Conservation (phyloP, 2,329 filamentous ascomycete genomes). For the Penicillium sp. region DNA sequence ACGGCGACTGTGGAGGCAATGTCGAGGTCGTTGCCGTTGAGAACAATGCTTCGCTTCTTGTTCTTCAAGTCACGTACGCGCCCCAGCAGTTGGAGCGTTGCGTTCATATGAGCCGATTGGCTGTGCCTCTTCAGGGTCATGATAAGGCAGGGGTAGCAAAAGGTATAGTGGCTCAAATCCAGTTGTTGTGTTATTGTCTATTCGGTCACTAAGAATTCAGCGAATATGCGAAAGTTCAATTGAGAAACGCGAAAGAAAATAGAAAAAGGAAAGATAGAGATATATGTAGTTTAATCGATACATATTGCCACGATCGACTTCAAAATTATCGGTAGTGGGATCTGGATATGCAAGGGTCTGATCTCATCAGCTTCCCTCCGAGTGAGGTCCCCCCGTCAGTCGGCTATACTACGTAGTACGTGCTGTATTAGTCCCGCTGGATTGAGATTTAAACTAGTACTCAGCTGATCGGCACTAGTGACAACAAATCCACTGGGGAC, state of each 20-base stretch:
- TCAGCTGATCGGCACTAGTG: neutral
- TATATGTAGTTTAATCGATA: neutral
- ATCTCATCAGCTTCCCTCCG: no score
- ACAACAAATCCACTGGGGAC: no score
- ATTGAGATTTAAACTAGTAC: neutral
- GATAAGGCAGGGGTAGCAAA: neutral
- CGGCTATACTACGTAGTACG: neutral
- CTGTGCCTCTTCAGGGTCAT: neutral
- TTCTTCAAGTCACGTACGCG: constrained; percentile 2
- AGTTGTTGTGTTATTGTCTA: neutral
- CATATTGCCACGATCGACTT: neutral
- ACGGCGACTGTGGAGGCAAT: constrained; percentile 12
- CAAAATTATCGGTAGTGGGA: neutral
- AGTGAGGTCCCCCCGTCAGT: neutral
- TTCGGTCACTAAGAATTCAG: neutral
- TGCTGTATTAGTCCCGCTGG: neutral
- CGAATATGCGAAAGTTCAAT: neutral
- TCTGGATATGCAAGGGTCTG: neutral
- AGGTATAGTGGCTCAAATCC: neutral
- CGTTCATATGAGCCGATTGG: constrained; percentile 2
- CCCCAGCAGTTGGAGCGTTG: constrained; percentile 8
- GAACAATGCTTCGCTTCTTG: constrained; percentile 3
- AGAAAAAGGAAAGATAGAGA: neutral
- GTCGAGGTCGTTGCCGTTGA: constrained; percentile 13
- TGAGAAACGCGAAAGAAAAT: no score